Percentiles rank a stretch among this genome's conserved stretches.
phyloP scores from a whole-genome alignment of 1,284 basidiomycete species.

The Sanghuangporus baumii region DNA sequence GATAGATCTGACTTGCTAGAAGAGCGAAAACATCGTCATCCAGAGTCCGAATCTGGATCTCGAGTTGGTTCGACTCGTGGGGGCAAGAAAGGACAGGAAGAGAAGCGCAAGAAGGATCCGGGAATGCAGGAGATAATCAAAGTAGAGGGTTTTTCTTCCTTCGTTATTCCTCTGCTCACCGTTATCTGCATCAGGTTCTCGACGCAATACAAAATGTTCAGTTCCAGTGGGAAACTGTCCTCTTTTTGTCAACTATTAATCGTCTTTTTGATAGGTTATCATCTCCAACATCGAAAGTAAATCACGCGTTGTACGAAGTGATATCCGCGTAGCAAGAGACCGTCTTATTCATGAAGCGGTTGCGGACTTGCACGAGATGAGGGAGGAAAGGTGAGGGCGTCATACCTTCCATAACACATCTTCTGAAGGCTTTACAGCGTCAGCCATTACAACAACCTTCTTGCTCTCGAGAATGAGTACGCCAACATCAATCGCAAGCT shows the following conservation, averaged over 20 bases:
- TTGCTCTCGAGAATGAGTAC: conserved; percentile 39
- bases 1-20: not conserved
- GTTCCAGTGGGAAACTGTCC: not conserved
- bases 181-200: conserved; percentile 4
- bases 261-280: conserved; percentile 31
- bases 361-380: conserved; percentile 35
- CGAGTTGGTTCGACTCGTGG: not conserved
- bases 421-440: conserved; percentile 26
- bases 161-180: not conserved
- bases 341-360: conserved; percentile 37
- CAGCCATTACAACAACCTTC: conserved; percentile 34
- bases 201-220: conserved; percentile 14
- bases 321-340: conserved; percentile 35
- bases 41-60: not conserved
- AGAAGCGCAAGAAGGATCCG: conserved; percentile 10
- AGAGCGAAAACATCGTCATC: not conserved
- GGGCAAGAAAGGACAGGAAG: not conserved
- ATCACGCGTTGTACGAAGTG: conserved; percentile 36
- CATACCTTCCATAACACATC: not conserved
- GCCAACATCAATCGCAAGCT: conserved; percentile 31
- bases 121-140: conserved; percentile 16
- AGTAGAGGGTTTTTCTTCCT: not conserved
- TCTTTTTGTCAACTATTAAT: not conserved
- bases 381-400: conserved; percentile 31
- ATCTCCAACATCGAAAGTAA: conserved; percentile 36